These are phyloP conservation scores for Brettanomyces naardenensis DNA, from an alignment of 805 yeast genomes.

Conservation along the genomic window DNA sequence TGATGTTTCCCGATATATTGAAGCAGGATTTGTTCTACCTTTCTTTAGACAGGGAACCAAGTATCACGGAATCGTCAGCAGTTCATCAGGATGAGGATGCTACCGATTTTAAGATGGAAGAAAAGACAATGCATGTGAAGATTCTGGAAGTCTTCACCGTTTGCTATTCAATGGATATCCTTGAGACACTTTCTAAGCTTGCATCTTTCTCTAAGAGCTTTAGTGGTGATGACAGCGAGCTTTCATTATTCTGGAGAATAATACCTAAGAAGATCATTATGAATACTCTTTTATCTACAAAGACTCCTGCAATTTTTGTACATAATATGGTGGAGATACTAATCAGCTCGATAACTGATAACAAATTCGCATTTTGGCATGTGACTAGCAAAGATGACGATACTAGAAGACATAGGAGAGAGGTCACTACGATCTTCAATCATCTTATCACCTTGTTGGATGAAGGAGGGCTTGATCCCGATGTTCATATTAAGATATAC, in stretches of 20 bases:
- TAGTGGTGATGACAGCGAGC: slow-evolving; percentile 17
- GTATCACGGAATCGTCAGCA: slow-evolving; percentile 8
- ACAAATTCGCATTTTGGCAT: slow-evolving; percentile 22
- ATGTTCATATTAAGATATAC: slow-evolving; percentile 35
- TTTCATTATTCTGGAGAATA: slow-evolving; percentile 25
- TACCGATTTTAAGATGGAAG: slow-evolving; percentile 14
- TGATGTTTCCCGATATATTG: slow-evolving; percentile 18
- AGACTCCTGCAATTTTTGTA: slow-evolving; percentile 45
- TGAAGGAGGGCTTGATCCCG: slow-evolving; percentile 27
- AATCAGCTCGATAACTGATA: slow-evolving; percentile 31
- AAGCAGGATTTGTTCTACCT: slow-evolving; percentile 23
- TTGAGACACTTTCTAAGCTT: slow-evolving; percentile 37
- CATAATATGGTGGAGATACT: slow-evolving; percentile 47
- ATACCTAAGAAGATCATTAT: slow-evolving; percentile 28
- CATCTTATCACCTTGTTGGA: slow-evolving; percentile 20
- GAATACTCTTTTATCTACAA: slow-evolving; percentile 36
- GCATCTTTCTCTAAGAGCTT: slow-evolving; percentile 13
- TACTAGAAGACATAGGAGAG: slow-evolving; percentile 1
- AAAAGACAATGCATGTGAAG: slow-evolving; percentile 35
- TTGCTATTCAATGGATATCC: slow-evolving; percentile 44
- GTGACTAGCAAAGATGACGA: slow-evolving; percentile 9
- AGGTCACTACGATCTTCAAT: slow-evolving; percentile 8
- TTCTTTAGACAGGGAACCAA: slow-evolving; percentile 8
- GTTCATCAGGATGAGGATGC: slow-evolving; percentile 7
- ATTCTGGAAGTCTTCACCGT: slow-evolving; percentile 44